Conservation (phyloP, 1,139 yeast genomes). For the Yamadazyma diospyri region DNA sequence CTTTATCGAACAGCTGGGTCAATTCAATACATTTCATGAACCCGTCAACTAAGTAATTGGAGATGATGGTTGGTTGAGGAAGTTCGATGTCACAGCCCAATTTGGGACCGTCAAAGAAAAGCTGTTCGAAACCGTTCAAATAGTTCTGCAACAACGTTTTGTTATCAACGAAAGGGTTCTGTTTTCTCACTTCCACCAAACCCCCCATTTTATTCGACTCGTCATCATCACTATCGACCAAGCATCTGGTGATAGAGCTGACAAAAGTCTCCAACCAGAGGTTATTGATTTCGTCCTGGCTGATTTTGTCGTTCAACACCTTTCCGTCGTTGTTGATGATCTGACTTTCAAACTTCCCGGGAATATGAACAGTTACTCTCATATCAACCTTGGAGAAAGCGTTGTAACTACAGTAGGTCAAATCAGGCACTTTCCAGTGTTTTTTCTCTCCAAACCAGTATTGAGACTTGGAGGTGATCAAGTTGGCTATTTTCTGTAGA, state of each 20-base stretch:
- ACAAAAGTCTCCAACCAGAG: slow-evolving; percentile 70
- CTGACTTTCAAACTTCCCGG: slow-evolving; percentile 51
- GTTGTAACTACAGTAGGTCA: slow-evolving; percentile 45
- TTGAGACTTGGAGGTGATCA: slow-evolving; percentile 55
- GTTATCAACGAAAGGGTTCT: slow-evolving; percentile 53
- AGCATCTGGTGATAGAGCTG: slow-evolving; percentile 60
- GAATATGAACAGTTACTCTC: slow-evolving; percentile 65
- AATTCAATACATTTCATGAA: slow-evolving; percentile 60
- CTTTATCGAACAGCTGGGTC: slow-evolving; percentile 61
- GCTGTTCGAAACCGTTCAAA: slow-evolving; percentile 55
- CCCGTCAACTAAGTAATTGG: slow-evolving; percentile 77
- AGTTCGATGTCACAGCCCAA: slow-evolving; percentile 66
- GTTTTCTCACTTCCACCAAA: slow-evolving; percentile 45
- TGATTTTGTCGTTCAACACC: slow-evolving; percentile 34
- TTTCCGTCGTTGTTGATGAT: slow-evolving; percentile 50
- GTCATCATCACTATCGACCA: slow-evolving; percentile 67
- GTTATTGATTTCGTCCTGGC: slow-evolving; percentile 32
- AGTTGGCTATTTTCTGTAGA: slow-evolving; percentile 70
- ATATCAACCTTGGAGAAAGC: slow-evolving; percentile 68
- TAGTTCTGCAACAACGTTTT: slow-evolving; percentile 50
- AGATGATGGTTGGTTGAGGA: slow-evolving; percentile 64
- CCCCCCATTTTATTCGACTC: slow-evolving; percentile 51
- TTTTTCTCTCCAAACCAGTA: slow-evolving; percentile 65
- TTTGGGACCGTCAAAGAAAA: slow-evolving; percentile 64
- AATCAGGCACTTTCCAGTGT: slow-evolving; percentile 73